A percentile compares a stretch with the other conserved stretches of the same genome.
Evolutionary conservation across 176 grass and related monocot species (phyloP).

Genomic region (Melocanna baccifera): DNA sequence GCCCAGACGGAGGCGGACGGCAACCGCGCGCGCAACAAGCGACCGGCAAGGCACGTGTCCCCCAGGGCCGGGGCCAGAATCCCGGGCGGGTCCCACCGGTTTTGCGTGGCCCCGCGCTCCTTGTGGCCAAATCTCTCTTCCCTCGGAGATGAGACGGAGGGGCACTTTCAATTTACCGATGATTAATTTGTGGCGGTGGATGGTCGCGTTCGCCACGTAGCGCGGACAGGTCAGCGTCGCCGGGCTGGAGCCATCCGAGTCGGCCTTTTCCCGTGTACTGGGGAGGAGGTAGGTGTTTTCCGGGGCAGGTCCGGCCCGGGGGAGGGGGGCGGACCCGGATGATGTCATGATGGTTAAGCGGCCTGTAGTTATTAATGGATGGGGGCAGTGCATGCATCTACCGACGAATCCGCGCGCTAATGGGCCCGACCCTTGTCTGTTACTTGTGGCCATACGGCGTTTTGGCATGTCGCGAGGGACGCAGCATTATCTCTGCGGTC

Average conservation of each 20-base stretch:
- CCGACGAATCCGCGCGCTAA: no score
- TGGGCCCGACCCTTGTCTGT: no score
- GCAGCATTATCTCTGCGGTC: no score
- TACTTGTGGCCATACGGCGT: no score
- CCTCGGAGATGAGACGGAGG: not conserved
- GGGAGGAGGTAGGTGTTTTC: conserved; percentile 12
- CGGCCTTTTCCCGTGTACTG: not conserved
- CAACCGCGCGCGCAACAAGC: not conserved
- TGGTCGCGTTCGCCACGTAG: not conserved
- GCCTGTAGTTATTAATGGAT: no score
- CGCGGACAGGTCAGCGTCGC: not conserved
- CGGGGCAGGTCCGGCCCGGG: conserved; percentile 4
- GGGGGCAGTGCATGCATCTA: no score
- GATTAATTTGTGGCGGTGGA: not conserved
- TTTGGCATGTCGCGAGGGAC: no score
- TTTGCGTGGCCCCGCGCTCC: not conserved
- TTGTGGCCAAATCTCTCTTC: not conserved
- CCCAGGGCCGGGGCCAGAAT: not conserved
- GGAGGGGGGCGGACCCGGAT: not conserved
- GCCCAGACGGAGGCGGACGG: not conserved
- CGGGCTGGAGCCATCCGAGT: not conserved
- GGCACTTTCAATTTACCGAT: not conserved
- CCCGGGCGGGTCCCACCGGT: not conserved
- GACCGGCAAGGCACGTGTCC: not conserved
- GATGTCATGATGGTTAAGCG: no score